A percentile compares a stretch with the other conserved stretches of the same genome.
phyloP scores from a whole-genome alignment of 805 yeast genomes.

The Torulaspora gathmanii region DNA sequence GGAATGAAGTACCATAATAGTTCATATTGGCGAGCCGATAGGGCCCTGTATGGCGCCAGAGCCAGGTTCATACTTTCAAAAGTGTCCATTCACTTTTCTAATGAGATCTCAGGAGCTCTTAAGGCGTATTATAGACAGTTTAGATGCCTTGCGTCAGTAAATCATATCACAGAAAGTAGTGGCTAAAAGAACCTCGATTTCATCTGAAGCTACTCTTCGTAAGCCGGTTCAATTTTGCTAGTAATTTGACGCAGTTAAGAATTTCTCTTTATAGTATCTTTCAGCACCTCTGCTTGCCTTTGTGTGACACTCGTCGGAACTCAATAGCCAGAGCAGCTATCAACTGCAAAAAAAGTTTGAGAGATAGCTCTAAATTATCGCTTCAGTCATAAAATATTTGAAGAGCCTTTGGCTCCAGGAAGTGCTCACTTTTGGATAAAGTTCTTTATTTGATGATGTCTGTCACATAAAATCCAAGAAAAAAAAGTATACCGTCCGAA shows the following conservation, averaged over 20 bases:
- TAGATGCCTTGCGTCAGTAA: background rate
- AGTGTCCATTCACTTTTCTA: background rate
- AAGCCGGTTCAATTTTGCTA: no score
- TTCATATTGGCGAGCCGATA: no score
- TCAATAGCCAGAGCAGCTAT: background rate
- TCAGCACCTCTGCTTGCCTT: background rate
- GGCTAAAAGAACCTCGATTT: background rate
- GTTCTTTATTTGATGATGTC: constrained; percentile 1
- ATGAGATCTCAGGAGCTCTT: background rate
- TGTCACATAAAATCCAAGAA: background rate
- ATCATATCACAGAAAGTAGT: background rate
- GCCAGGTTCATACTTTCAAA: no score
- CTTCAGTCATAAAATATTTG: background rate
- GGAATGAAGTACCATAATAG: background rate
- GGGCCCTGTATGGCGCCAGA: no score
- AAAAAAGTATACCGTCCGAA: constrained; percentile 1
- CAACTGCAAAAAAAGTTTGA: background rate
- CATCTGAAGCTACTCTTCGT: no score
- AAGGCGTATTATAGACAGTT: background rate
- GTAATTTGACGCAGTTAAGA: no score
- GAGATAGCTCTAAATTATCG: background rate
- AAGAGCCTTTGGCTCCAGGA: no score
- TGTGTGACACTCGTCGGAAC: background rate
- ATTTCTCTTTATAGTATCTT: no score
- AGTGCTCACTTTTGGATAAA: background rate